Evolutionary conservation across 23 red algal genomes (phyloP).

Genomic region (Gracilaria caudata): DNA sequence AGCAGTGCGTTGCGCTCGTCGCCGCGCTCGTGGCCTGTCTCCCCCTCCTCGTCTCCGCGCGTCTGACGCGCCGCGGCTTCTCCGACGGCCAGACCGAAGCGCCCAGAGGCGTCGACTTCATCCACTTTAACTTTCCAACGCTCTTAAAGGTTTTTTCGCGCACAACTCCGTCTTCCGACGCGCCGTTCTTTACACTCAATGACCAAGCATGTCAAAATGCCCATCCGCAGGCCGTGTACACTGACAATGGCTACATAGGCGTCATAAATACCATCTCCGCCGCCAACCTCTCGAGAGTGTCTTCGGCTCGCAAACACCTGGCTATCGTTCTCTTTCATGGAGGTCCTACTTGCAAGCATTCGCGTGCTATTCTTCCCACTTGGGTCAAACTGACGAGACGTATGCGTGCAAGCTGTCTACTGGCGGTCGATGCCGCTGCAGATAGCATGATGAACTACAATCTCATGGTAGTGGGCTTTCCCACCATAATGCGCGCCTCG

Average conservation of each 20-base stretch:
- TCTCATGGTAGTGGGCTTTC: conserved; percentile 63
- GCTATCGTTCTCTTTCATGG: conserved; percentile 58
- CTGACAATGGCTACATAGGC: background rate
- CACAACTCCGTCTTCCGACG: background rate
- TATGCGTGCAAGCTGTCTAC: conserved; percentile 30
- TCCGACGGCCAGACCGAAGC: conserved; percentile 32
- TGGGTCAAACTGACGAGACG: conserved; percentile 34
- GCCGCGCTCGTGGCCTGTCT: background rate
- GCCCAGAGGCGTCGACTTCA: conserved; percentile 20
- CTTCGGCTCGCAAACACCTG: background rate
- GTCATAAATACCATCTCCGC: conserved; percentile 29
- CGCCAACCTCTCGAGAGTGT: conserved; percentile 22
- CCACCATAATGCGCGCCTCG: conserved; percentile 45
- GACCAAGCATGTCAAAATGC: conserved; percentile 16
- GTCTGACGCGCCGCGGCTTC: conserved; percentile 27
- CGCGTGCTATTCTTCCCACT: conserved; percentile 18
- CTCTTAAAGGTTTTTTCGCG: background rate
- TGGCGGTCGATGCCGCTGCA: conserved; percentile 28
- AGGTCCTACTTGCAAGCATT: conserved; percentile 32
- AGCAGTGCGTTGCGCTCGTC: background rate
- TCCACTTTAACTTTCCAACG: background rate
- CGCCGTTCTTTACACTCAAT: conserved; percentile 53
- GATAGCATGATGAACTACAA: conserved; percentile 69
- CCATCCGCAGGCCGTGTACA: background rate
- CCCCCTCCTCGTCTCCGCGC: background rate